phyloP scores from a whole-genome alignment of 2,329 filamentous ascomycete species.

The Pyrenochaeta sp. region DNA sequence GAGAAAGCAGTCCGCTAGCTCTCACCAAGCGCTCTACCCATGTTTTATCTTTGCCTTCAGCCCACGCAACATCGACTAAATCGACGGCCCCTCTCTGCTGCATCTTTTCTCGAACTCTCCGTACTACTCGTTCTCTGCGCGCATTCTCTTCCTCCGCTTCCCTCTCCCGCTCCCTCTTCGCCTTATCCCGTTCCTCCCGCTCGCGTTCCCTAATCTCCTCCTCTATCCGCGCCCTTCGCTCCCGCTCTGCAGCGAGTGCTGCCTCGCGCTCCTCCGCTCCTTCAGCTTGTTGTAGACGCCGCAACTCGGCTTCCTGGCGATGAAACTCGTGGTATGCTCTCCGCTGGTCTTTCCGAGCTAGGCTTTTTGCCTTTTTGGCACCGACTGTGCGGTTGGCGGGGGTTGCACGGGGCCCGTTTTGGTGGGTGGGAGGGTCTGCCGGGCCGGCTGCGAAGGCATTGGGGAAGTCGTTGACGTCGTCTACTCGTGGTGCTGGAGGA shows the following conservation, averaged over 20 bases:
- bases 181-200: slow-evolving; percentile 53
- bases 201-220: slow-evolving; percentile 53
- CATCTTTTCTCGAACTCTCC: slow-evolving; percentile 36
- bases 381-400: slow-evolving; percentile 51
- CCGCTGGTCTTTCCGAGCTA: slow-evolving; percentile 55
- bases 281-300: slow-evolving; percentile 53
- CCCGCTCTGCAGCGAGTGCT: slow-evolving; percentile 50
- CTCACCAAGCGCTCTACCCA: slow-evolving; percentile 56
- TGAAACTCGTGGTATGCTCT: slow-evolving; percentile 60
- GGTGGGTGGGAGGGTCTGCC: slow-evolving; percentile 31
- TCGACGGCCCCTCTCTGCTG: slow-evolving; percentile 35
- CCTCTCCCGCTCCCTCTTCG: slow-evolving; percentile 42
- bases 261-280: slow-evolving; percentile 57
- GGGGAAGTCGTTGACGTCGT: slow-evolving; percentile 13
- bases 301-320: slow-evolving; percentile 57
- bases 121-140: slow-evolving; percentile 41
- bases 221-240: slow-evolving; percentile 53
- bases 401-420: slow-evolving; percentile 33
- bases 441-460: slow-evolving; percentile 35
- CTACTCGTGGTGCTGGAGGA: slow-evolving; percentile 9
- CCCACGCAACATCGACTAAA: slow-evolving; percentile 52
- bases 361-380: slow-evolving; percentile 59
- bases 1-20: slow-evolving; percentile 50
- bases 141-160: slow-evolving; percentile 48
- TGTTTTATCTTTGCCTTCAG: slow-evolving; percentile 51